Conservation (phyloP, 768 basidiomycete species). For the Trametes coccinea region DNA sequence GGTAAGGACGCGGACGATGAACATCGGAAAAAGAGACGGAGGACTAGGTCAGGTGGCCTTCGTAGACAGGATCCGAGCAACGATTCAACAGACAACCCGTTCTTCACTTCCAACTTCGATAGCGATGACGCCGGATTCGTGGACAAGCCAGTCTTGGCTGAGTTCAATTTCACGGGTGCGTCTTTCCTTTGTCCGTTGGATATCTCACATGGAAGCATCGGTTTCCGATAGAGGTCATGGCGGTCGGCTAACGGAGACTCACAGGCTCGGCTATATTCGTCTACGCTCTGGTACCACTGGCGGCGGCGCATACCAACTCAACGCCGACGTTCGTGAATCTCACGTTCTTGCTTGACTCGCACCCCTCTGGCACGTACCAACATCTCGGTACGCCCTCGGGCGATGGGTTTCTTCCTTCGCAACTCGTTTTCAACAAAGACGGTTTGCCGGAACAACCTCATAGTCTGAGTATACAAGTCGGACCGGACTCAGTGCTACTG, state of each 20-base stretch:
- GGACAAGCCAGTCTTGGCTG: slow-evolving; percentile 25
- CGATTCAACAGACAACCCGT: slow-evolving; percentile 18
- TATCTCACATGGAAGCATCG: not conserved
- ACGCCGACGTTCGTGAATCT: slow-evolving; percentile 45
- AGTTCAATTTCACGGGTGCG: slow-evolving; percentile 33
- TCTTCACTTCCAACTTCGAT: slow-evolving; percentile 28
- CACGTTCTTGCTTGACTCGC: slow-evolving; percentile 45
- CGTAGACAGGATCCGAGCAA: slow-evolving; percentile 7
- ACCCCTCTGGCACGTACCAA: slow-evolving; percentile 31
- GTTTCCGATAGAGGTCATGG: not conserved
- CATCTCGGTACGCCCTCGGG: slow-evolving; percentile 31
- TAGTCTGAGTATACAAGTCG: slow-evolving; percentile 44
- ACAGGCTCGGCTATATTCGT: slow-evolving; percentile 52
- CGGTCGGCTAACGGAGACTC: slow-evolving; percentile 2
- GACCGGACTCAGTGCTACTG: slow-evolving; percentile 46
- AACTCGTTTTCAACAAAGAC: slow-evolving; percentile 40
- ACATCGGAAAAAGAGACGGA: not conserved
- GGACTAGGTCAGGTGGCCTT: not conserved
- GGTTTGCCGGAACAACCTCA: slow-evolving; percentile 43
- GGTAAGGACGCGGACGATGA: slow-evolving; percentile 12
- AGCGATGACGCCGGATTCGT: slow-evolving; percentile 28
- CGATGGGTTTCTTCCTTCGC: slow-evolving; percentile 34
- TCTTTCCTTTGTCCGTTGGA: slow-evolving; percentile 8
- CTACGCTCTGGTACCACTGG: slow-evolving; percentile 42
- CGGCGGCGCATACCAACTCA: slow-evolving; percentile 24